Evolutionary conservation across 768 basidiomycete genomes (phyloP), one percentile per base, ranked within the genome.

Genomic region (Lactifluus piperatus): DNA sequence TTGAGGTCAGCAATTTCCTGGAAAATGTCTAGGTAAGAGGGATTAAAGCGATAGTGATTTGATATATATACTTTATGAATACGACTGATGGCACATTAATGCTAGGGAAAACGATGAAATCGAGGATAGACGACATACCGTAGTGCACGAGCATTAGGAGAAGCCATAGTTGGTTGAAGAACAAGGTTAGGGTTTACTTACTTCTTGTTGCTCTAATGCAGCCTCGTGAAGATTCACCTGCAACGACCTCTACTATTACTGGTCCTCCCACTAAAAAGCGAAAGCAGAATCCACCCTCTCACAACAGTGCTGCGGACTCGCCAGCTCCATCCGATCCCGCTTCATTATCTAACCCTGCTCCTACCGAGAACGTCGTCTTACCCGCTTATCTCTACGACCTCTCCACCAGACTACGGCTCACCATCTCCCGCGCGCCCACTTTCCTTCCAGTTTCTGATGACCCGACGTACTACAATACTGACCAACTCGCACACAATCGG

Each of bases 41-140:
- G 0, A 18, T 16, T 51, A 51, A 29, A 54, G 49, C 20, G 27
- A 47, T 41, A 18, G 37, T 54, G 47, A 51, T 6, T n/a, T 22
- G 11, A 26, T 54, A n/a, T 65, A 88, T 89, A n/a, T n/a, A n/a
- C n/a, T 77, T 84, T 87, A 66, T 87, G 85, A 27, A 91, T 85
- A 51, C 88, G 86, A 60, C 88, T 90, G 65, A 22, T 45, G 32
- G 47, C n/a, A n/a, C 13, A 8, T 27, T 13, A 57, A 24, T 41
- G 30, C 11, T 1, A 24, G n/a, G n/a, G n/a, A n/a, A n/a, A n/a
- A n/a, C n/a, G n/a, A n/a, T n/a, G n/a, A n/a, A n/a, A n/a, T n/a
- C n/a, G n/a, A n/a, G n/a, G n/a, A 46, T 7, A 11, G 29, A 37
- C 3, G n/a, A 51, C 54, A 14, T 44, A 64, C 58, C 61, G 60